Base-by-base conservation (phyloP, 257 asterid genomes). In the Lycium ferocissimum region DNA sequence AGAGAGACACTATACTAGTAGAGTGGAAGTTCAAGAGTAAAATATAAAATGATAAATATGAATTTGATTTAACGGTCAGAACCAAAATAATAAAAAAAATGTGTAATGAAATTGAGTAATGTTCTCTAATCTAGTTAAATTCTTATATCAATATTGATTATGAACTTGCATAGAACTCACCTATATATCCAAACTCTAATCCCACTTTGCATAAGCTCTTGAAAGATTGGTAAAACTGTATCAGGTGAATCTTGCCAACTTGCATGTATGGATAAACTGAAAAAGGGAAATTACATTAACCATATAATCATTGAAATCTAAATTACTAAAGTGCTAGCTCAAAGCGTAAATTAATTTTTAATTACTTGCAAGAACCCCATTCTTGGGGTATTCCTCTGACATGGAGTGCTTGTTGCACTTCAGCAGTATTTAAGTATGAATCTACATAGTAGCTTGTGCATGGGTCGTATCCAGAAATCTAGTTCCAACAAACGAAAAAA, bases 351-450 rank as follows among this genome's bases (percentile, higher is more conserved):
- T 13, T 49, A 49, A 49, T 12, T 12, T 9, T 49, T 49, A 49
- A 47, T 18, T 87, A 92, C 95, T 85, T 91, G 94, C 95, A 92
- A 67, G 35, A 17, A 4, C 35, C 8, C 97, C 97, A 92, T 7
- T 85, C 82, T 62, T 89, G 90, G 0, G 92, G 87, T 57, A 85
- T 20, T 40, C 91, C 90, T 0, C 89, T 90, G 53, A 86, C 80
- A 80, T 93, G 97, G 40, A 92, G 86, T 20, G 93, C 89, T 79
- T 87, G 81, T 81, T 92, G 97, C 79, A 92, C 93, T 17, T 87
- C 88, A 0, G 87, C 90, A 7, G 76, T 85, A 89, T 93, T 93
- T 10, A 93, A 88, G 56, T 90, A 93, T 51, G 84, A 2, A 9
- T 2, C 6, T 0, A 85, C 91, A 38, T 93, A 92, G 0, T 84